These are phyloP conservation scores for Kuraishia capsulata DNA, from an alignment of 805 yeast genomes.

Conservation along the genomic window DNA sequence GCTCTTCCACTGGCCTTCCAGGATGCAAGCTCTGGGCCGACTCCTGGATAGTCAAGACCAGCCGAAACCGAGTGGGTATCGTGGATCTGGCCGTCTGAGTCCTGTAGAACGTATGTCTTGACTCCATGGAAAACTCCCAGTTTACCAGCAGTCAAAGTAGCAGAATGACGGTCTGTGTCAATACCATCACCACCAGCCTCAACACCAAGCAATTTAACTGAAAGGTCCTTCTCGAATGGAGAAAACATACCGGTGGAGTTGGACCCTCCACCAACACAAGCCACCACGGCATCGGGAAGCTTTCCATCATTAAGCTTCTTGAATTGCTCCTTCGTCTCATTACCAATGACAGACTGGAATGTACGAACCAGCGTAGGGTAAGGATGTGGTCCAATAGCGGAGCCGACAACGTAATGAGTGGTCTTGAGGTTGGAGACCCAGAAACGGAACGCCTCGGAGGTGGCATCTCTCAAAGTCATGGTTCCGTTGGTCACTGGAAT, in stretches of 20 bases:
- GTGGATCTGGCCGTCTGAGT: constrained; percentile 88
- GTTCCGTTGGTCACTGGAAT: constrained; percentile 93
- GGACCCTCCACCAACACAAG: constrained; percentile 99
- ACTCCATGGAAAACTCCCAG: constrained; percentile 99
- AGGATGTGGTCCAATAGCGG: constrained; percentile 99
- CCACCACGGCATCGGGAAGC: constrained; percentile 89
- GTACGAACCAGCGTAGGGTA: constrained; percentile 97
- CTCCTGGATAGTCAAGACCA: constrained; percentile 98
- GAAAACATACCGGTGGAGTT: constrained; percentile 94
- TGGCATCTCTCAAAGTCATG: constrained; percentile 92
- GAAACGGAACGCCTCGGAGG: constrained; percentile 90
- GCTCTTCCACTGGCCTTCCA: constrained; percentile 97
- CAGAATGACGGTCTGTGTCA: constrained; percentile 83
- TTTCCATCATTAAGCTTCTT: constrained; percentile 67
- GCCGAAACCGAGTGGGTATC: constrained; percentile 98
- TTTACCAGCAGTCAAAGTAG: constrained; percentile 88
- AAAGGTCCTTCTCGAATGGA: constrained; percentile 77
- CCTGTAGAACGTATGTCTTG: constrained; percentile 86
- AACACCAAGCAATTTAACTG: constrained; percentile 81
- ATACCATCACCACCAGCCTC: constrained; percentile 99
- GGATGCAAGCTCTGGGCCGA: constrained; percentile 93
- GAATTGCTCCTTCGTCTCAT: constrained; percentile 90
- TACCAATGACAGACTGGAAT: constrained; percentile 95
- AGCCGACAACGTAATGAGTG: constrained; percentile 94
- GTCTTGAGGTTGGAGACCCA: constrained; percentile 87